These are phyloP conservation scores for Nicotiana attenuata DNA, from an alignment of 257 asterid genomes.

Conservation along the genomic window DNA sequence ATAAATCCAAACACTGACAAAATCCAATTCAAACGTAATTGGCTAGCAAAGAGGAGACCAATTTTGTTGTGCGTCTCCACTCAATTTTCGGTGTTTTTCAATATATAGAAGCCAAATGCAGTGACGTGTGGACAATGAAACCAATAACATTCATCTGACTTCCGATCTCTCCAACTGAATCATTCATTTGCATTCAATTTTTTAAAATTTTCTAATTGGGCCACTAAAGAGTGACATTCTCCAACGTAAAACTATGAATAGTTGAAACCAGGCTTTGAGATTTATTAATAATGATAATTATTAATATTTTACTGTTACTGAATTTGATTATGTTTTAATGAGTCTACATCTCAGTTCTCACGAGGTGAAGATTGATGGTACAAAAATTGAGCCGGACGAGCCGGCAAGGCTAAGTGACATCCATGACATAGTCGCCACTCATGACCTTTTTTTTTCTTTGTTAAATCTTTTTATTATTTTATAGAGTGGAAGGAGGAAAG, in stretches of 20 bases:
- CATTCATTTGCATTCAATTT: neutral
- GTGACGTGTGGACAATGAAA: neutral
- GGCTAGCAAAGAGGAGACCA: too few species aligned
- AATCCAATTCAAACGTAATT: too few species aligned
- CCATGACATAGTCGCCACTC: neutral
- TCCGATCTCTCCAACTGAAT: neutral
- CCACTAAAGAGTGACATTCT: neutral
- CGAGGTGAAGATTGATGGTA: neutral
- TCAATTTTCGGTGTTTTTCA: neutral
- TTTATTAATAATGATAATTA: neutral
- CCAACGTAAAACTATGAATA: neutral
- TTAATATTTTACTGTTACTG: too few species aligned
- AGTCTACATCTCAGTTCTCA: neutral
- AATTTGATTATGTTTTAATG: neutral
- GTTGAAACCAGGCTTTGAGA: neutral
- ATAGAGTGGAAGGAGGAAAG: too few species aligned
- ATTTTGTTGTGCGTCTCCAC: neutral
- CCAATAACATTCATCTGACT: neutral
- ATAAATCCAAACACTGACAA: too few species aligned
- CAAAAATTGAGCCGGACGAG: constrained; percentile 5
- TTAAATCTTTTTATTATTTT: neutral
- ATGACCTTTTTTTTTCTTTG: neutral
- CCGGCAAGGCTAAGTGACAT: constrained; percentile 5
- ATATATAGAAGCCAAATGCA: neutral
- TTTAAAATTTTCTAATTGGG: neutral